Evolutionary conservation across 805 yeast genomes (phyloP), one percentile per base, ranked within the genome.

Genomic region (Nakazawaea anatomiae): DNA sequence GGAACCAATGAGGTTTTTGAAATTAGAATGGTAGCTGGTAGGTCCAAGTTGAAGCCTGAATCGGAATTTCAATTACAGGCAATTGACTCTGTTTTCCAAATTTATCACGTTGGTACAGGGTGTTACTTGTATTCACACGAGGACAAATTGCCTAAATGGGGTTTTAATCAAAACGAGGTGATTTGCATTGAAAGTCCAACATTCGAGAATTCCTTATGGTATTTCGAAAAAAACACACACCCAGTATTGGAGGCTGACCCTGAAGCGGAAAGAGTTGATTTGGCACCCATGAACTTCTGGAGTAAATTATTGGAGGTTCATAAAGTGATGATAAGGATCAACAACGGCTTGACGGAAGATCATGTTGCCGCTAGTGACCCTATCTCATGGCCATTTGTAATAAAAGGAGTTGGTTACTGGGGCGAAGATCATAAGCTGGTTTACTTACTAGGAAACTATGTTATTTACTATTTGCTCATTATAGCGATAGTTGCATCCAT

Each of bases 161-260:
- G 87, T 1, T 78, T 76, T 58, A 75, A 75, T 53, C 97, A 90
- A 64, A 88, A 86, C 67, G 99, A 94, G 71, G 95, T 92, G 9
- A 69, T 89, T 40, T 94, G 99, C 65, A 77, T 89, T 48, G 84
- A 83, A 47, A 80, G 79, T 30, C 94, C 97, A 11, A 79, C 80
- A 14, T 64, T 74, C 50, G 79, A 80, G 30, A 81, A 85, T 62
- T 76, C 95, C 0, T 65, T 83, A 45, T 91, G 96, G 87, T 80
- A 72, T 59, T 68, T 91, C 56, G 97, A 90, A 62, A 69, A 69
- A 53, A 85, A 85, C 58, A 62, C 64, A 29, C 85, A 83, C 64
- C 87, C 86, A 12, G 58, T 67, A 50, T 64, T 75, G 52, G 68
- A 57, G 48, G 67, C 40, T 25, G 66, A 62, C 55, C 67, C 70